These are phyloP conservation scores for Picea sitchensis DNA, from an alignment of 75 land plant genomes.

Conservation along the genomic window DNA sequence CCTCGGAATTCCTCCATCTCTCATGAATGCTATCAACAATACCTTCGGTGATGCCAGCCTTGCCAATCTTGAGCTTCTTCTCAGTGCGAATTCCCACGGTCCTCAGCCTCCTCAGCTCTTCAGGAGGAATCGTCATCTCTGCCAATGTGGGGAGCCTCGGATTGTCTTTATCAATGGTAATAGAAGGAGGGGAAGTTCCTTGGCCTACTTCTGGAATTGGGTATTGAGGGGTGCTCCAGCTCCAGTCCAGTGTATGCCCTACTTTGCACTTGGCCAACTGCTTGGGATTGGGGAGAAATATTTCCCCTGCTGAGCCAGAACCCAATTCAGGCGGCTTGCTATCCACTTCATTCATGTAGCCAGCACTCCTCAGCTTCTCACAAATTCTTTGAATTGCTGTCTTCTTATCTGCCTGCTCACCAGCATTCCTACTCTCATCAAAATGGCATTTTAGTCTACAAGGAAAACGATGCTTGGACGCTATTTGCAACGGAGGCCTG, in stretches of 20 bases:
- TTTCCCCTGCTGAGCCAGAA: conserved; percentile 2
- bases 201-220: background rate
- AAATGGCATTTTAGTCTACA: background rate
- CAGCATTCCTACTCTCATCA: background rate
- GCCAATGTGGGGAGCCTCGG: conserved; percentile 33
- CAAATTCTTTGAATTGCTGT: conserved; percentile 7
- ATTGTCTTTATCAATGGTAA: background rate
- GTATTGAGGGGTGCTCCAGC: background rate
- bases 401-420: background rate
- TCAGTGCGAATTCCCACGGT: conserved; percentile 28
- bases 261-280: background rate
- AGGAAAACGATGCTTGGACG: no score
- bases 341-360: background rate
- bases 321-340: background rate
- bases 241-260: background rate
- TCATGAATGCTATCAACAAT: conserved; percentile 76
- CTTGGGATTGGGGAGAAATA: conserved; percentile 7
- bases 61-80: conserved; percentile 65
- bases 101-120: conserved; percentile 60
- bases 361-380: conserved; percentile 5
- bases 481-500: background rate
- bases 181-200: no score
- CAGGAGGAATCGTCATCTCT: conserved; percentile 43
- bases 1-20: conserved; percentile 66
- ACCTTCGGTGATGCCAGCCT: conserved; percentile 70